These are phyloP conservation scores for Schwanniomyces etchellsii DNA, from an alignment of 1,139 yeast genomes.

Conservation along the genomic window DNA sequence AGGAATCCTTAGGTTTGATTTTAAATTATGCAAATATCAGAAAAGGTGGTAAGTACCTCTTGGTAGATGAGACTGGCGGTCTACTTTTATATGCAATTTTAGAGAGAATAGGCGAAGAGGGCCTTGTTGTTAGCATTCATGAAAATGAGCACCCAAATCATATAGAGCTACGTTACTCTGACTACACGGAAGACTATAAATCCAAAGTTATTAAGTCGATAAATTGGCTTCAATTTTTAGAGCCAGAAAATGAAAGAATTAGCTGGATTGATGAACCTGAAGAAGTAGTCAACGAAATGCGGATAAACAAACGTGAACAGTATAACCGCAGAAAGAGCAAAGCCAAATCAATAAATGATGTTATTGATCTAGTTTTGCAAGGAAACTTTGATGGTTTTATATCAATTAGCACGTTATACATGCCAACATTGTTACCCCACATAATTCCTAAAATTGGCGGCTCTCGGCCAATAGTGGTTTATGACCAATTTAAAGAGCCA, in stretches of 20 bases:
- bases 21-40: slow-evolving; percentile 74
- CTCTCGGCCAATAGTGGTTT: slow-evolving; percentile 79
- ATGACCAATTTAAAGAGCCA: slow-evolving; percentile 74
- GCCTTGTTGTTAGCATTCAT: slow-evolving; percentile 71
- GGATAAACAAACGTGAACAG: slow-evolving; percentile 57
- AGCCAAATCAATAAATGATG: slow-evolving; percentile 48
- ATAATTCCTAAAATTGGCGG: slow-evolving; percentile 72
- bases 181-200: slow-evolving; percentile 50
- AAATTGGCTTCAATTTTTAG: slow-evolving; percentile 73
- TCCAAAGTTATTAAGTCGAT: slow-evolving; percentile 59
- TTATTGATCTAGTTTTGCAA: slow-evolving; percentile 43
- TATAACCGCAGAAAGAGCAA: slow-evolving; percentile 62
- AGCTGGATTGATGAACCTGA: slow-evolving; percentile 45
- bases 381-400: slow-evolving; percentile 75
- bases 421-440: slow-evolving; percentile 58
- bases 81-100: slow-evolving; percentile 73
- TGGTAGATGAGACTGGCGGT: slow-evolving; percentile 91
- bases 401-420: slow-evolving; percentile 66
- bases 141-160: slow-evolving; percentile 91
- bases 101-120: slow-evolving; percentile 86
- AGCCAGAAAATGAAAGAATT: slow-evolving; percentile 62
- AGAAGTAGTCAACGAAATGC: slow-evolving; percentile 51
- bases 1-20: slow-evolving; percentile 74
- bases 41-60: slow-evolving; percentile 85
- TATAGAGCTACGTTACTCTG: slow-evolving; percentile 63